Percentiles rank a stretch among this genome's conserved stretches.
Evolutionary conservation across 495 filamentous ascomycete genomes (phyloP).

Genomic region (Neurospora sp.): DNA sequence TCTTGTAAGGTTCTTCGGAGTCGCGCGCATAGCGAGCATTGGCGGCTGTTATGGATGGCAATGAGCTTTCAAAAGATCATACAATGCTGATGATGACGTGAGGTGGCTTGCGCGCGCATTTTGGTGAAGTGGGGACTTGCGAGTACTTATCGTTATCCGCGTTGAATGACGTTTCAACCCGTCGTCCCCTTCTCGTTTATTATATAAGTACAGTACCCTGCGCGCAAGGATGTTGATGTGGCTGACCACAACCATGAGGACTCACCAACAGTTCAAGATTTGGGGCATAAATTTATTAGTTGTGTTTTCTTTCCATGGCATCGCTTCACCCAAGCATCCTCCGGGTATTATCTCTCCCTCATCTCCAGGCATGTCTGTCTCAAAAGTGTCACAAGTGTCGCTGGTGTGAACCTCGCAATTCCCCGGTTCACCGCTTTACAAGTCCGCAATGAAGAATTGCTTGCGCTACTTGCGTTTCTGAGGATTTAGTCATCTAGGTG

Average conservation of each 20-base stretch:
- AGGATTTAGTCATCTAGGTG: neutral
- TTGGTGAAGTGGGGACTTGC: neutral
- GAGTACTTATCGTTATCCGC: neutral
- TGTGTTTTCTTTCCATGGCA: neutral
- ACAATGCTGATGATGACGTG: neutral
- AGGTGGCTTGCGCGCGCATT: neutral
- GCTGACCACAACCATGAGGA: neutral
- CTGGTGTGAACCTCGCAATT: neutral
- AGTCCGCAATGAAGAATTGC: neutral
- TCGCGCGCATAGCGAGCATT: neutral
- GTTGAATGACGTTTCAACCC: neutral
- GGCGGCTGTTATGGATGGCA: neutral
- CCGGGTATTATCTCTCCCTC: neutral
- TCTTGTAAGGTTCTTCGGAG: neutral
- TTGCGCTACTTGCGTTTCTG: neutral
- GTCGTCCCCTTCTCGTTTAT: neutral
- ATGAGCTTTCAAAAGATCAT: neutral
- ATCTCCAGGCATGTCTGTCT: neutral
- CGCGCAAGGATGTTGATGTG: neutral
- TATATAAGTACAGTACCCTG: neutral
- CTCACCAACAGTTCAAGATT: neutral
- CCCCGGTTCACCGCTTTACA: neutral
- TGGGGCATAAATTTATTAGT: neutral
- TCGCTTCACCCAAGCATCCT: neutral
- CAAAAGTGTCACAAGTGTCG: neutral